Percentiles rank a stretch among this genome's conserved stretches.
Evolutionary conservation across 805 yeast genomes (phyloP).

Genomic region (Lipomyces japonicus): DNA sequence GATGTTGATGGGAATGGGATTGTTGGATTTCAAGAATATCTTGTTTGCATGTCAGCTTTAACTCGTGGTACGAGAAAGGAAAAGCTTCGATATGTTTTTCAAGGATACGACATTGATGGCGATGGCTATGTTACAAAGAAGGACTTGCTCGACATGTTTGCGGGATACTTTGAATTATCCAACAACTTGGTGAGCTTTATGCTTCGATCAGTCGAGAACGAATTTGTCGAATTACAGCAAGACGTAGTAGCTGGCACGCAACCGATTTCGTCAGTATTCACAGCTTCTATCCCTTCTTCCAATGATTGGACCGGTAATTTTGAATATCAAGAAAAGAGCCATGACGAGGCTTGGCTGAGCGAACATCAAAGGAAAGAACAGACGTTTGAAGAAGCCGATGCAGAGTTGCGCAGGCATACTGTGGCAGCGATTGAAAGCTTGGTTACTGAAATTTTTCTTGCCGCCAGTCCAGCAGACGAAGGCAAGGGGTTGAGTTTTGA

Average conservation of each 20-base stretch:
- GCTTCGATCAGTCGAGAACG: slow-evolving; percentile 17
- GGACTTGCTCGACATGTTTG: slow-evolving; percentile 17
- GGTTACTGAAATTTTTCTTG: slow-evolving; percentile 21
- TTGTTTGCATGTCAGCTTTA: slow-evolving; percentile 9
- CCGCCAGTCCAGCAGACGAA: slow-evolving; percentile 14
- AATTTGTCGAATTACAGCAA: slow-evolving; percentile 11
- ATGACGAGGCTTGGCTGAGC: not conserved
- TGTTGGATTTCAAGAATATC: slow-evolving; percentile 28
- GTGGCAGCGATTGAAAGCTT: slow-evolving; percentile 19
- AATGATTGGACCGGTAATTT: slow-evolving; percentile 5
- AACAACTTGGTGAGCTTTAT: slow-evolving; percentile 14
- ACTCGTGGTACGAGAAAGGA: slow-evolving; percentile 13
- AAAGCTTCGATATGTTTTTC: slow-evolving; percentile 13
- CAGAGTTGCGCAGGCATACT: slow-evolving; percentile 17
- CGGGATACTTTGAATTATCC: slow-evolving; percentile 23
- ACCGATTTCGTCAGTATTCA: slow-evolving; percentile 20
- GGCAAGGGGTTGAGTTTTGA: slow-evolving; percentile 17
- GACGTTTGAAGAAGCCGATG: slow-evolving; percentile 20
- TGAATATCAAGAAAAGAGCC: not conserved
- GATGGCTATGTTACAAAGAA: slow-evolving; percentile 17
- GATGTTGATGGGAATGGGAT: slow-evolving; percentile 30
- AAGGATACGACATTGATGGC: slow-evolving; percentile 18
- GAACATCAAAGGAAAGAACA: not conserved
- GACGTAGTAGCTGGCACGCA: slow-evolving; percentile 9
- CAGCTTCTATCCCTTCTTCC: slow-evolving; percentile 8